Evolutionary conservation across 2,329 filamentous ascomycete species (phyloP), one percentile per base, ranked within the genome.

Genomic region (Penicillium sclerotigenum): DNA sequence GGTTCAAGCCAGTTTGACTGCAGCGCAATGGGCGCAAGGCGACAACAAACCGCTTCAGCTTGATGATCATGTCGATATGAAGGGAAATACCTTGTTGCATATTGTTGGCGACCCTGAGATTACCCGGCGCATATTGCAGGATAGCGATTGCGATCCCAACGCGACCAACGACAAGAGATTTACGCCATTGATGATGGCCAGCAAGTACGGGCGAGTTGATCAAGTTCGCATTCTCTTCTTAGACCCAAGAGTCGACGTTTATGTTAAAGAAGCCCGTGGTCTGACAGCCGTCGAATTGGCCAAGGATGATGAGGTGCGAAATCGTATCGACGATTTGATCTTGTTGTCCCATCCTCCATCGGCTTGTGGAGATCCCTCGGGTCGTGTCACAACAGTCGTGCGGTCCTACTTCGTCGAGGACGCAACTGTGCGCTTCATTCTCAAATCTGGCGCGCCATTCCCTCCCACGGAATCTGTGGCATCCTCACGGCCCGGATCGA

Each of bases 351-450:
- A 87, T 71, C 80, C 83, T 1, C 69, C 71, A 20, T 68, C 69
- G 8, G 62, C 64, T 20, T 64, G 66, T 26, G 81, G 89, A 5
- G 87, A 85, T 11, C 80, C 83, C 10, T 91, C 96, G 63, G 88
- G 88, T 4, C 85, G 93, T 24, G 92, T 92, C 22, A 97, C 94
- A 0, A 91, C 91, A 1, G 92, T 97, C 1, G 94, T 99, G 0
- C 84, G 94, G 55, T 94, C 92, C 0, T 97, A 96, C 74, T 97
- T 99, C 67, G 92, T 99, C 11, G 94, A 99, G 75, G 94, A 99
- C 74, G 92, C 90, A 10, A 96, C 90, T 0, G 89, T 97, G 49
- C 87, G 94, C 38, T 86, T 97, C 46, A 91, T 99, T 16, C 80
- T 99, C 59, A 99, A 99, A 71, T 97, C 93, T 1, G 94, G 91